Conservation (phyloP, 495 filamentous ascomycete genomes). For the Tetracladium setigerum region DNA sequence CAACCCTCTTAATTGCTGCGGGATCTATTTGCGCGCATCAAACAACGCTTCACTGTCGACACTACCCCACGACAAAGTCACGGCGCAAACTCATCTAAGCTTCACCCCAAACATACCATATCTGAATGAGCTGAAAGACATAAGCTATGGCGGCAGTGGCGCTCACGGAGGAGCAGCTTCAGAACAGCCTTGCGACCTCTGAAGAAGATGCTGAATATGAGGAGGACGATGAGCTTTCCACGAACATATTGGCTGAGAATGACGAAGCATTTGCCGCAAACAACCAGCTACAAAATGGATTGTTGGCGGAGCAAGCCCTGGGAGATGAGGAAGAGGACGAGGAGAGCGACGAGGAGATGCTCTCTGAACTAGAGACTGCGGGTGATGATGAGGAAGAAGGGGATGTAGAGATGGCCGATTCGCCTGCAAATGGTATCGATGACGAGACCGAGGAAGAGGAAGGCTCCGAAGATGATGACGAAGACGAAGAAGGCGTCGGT, state of each 20-base stretch:
- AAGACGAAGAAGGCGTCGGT: constrained; percentile 59
- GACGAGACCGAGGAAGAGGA: constrained; percentile 30
- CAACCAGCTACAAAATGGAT: constrained; percentile 25
- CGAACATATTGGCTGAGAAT: constrained; percentile 34
- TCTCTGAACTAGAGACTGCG: background rate
- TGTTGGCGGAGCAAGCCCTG: constrained; percentile 25
- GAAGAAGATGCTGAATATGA: constrained; percentile 41
- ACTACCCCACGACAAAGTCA: background rate
- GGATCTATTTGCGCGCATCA: constrained; percentile 1
- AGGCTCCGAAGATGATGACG: constrained; percentile 29
- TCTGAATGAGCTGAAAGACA: constrained; percentile 15
- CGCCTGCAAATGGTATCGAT: constrained; percentile 27
- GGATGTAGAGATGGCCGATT: constrained; percentile 22
- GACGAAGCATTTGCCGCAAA: constrained; percentile 26
- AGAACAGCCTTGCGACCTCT: constrained; percentile 21
- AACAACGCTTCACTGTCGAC: background rate
- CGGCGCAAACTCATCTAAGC: no score
- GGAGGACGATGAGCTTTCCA: constrained; percentile 44
- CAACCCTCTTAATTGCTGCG: background rate
- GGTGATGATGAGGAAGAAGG: constrained; percentile 23
- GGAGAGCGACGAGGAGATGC: constrained; percentile 30
- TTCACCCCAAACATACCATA: background rate
- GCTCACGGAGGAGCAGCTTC: constrained; percentile 21
- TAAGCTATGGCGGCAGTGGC: constrained; percentile 22
- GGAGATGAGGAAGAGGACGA: constrained; percentile 36